Percentiles rank a stretch among this genome's conserved stretches.
Conservation (phyloP, 495 filamentous ascomycete species). For the Penicillium paxilli region DNA sequence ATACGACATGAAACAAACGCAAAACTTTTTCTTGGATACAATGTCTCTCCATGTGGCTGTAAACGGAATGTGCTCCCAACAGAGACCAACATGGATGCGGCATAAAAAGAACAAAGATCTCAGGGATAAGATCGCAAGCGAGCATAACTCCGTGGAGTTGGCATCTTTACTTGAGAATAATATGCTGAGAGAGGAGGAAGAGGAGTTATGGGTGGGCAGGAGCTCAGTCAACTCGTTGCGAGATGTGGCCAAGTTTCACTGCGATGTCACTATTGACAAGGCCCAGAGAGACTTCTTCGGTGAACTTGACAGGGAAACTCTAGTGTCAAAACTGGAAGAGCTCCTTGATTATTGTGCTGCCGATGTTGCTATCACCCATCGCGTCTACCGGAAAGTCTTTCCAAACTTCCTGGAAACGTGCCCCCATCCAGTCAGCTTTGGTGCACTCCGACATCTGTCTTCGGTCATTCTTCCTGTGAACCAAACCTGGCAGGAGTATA, state of each 20-base stretch:
- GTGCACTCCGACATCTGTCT: constrained; percentile 86
- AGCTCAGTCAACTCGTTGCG: constrained; percentile 94
- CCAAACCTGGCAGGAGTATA: constrained; percentile 80
- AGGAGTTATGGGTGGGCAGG: constrained; percentile 91
- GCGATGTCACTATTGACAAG: constrained; percentile 90
- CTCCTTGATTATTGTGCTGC: constrained; percentile 94
- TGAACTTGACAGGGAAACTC: constrained; percentile 68
- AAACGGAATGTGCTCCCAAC: constrained; percentile 98
- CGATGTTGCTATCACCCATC: constrained; percentile 89
- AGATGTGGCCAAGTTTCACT: constrained; percentile 96
- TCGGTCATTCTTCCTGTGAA: constrained; percentile 91
- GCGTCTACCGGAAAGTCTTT: constrained; percentile 89
- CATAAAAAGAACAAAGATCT: constrained; percentile 86
- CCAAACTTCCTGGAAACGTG: constrained; percentile 84
- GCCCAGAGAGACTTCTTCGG: constrained; percentile 83
- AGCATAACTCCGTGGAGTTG: constrained; percentile 69
- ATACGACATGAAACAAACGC: constrained; percentile 77
- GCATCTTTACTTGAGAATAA: constrained; percentile 67
- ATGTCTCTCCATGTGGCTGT: constrained; percentile 98
- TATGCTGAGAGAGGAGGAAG: constrained; percentile 73
- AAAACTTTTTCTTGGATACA: constrained; percentile 90
- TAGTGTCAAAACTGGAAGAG: constrained; percentile 70
- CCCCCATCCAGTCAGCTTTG: constrained; percentile 97
- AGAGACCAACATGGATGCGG: constrained; percentile 95
- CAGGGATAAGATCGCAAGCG: constrained; percentile 73